Evolutionary conservation across 371 early-diverging fungal genomes (phyloP).

Genomic region (Rhizopus arrhizus): DNA sequence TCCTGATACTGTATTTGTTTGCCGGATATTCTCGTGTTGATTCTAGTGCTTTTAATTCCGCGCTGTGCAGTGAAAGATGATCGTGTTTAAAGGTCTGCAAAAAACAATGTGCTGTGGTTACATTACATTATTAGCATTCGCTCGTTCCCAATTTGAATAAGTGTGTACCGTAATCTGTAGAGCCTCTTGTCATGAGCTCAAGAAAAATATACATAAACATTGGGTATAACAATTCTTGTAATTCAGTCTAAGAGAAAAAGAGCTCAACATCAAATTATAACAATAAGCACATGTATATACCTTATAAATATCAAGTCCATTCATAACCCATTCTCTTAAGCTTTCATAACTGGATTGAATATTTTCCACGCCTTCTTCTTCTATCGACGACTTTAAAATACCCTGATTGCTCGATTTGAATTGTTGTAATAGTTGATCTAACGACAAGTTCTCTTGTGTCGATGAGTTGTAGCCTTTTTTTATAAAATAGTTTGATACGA

Average conservation of each 20-base stretch:
- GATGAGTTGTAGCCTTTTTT: slow-evolving; percentile 46
- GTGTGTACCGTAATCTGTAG: slow-evolving; percentile 67
- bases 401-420: slow-evolving; percentile 24
- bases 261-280: not conserved
- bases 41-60: slow-evolving; percentile 70
- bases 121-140: too few species aligned
- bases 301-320: slow-evolving; percentile 92
- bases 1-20: slow-evolving; percentile 87
- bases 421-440: slow-evolving; percentile 35
- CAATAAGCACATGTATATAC: slow-evolving; percentile 35
- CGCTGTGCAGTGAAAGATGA: slow-evolving; percentile 74
- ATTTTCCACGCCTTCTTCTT: slow-evolving; percentile 79
- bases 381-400: slow-evolving; percentile 59
- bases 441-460: slow-evolving; percentile 27
- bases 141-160: too few species aligned
- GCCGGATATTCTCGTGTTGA: slow-evolving; percentile 78
- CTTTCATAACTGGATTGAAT: slow-evolving; percentile 76
- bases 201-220: slow-evolving; percentile 94
- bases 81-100: slow-evolving; percentile 76
- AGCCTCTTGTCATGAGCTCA: slow-evolving; percentile 74
- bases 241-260: slow-evolving; percentile 68
- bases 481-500: slow-evolving; percentile 42
- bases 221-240: slow-evolving; percentile 88
- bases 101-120: slow-evolving; percentile 56
- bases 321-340: slow-evolving; percentile 92